phyloP scores from a whole-genome alignment of 2,329 filamentous ascomycete species.

The Botrytis medusae region DNA sequence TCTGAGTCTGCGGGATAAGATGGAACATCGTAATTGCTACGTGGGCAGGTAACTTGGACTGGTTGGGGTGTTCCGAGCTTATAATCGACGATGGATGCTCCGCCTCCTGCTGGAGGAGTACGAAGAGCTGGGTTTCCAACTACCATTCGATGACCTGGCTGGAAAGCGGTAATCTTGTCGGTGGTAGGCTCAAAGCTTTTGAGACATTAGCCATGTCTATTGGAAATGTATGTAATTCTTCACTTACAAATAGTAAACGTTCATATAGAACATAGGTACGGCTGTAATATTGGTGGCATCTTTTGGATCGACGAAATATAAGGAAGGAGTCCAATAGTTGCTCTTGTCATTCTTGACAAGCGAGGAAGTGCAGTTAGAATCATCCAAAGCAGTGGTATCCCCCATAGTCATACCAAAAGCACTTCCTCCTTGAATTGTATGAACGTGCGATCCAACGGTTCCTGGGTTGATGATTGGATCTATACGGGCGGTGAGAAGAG shows the following conservation, averaged over 20 bases:
- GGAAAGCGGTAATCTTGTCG: constrained; percentile 71
- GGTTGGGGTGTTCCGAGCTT: constrained; percentile 53
- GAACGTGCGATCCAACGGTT: constrained; percentile 62
- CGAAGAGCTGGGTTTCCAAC: constrained; percentile 69
- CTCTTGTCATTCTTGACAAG: constrained; percentile 78
- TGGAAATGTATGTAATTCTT: background rate
- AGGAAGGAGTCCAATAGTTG: constrained; percentile 78
- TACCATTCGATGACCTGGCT: constrained; percentile 75
- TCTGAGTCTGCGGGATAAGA: constrained; percentile 56
- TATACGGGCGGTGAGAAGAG: constrained; percentile 63
- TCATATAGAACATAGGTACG: constrained; percentile 64
- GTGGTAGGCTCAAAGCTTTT: constrained; percentile 59
- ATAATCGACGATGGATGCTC: constrained; percentile 52
- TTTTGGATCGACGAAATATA: constrained; percentile 70
- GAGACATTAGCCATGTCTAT: constrained; percentile 34
- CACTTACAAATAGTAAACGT: constrained; percentile 71
- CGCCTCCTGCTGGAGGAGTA: constrained; percentile 55
- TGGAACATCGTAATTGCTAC: constrained; percentile 44
- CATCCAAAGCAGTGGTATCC: constrained; percentile 53
- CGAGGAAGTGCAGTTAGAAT: constrained; percentile 77
- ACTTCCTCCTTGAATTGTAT: constrained; percentile 70
- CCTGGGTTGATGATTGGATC: constrained; percentile 74
- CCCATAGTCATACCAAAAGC: constrained; percentile 54
- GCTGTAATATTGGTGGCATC: constrained; percentile 63
- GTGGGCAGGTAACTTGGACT: constrained; percentile 61